Evolutionary conservation across 768 basidiomycete species (phyloP).

Genomic region (Phlegmacium glaucopus): DNA sequence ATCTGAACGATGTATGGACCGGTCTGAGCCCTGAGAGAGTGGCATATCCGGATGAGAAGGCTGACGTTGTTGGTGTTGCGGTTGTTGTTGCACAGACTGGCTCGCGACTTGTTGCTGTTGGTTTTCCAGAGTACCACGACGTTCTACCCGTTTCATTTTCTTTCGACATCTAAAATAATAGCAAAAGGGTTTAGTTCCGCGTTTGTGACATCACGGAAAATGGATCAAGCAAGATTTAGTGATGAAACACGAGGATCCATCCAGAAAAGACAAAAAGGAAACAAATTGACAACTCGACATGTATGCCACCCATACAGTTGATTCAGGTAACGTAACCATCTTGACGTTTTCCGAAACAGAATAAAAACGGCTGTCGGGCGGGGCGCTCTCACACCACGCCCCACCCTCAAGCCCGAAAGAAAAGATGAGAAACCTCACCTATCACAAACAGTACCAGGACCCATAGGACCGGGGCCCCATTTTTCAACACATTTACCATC

Average conservation of each 20-base stretch:
- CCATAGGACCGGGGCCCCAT: constrained; percentile 83
- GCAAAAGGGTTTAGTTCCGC: too few species aligned
- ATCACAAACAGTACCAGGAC: constrained; percentile 83
- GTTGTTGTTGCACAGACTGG: constrained; percentile 19
- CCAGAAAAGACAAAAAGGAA: not conserved
- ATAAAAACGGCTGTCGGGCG: too few species aligned
- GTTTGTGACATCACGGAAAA: too few species aligned
- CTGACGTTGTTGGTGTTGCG: constrained; percentile 13
- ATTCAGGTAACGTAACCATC: too few species aligned
- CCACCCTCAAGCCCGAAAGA: constrained; percentile 2
- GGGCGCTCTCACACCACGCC: not conserved
- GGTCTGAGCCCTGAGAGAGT: constrained; percentile 17
- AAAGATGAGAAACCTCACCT: constrained; percentile 37
- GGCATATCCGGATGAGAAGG: constrained; percentile 13
- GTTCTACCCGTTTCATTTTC: constrained; percentile 83
- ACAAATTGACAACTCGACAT: not conserved
- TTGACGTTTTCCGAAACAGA: too few species aligned
- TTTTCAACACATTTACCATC: constrained; percentile 86
- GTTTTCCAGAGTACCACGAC: constrained; percentile 61
- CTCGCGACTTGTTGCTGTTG: constrained; percentile 24
- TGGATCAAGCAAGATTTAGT: too few species aligned
- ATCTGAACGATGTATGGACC: constrained; percentile 23
- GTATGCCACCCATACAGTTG: too few species aligned
- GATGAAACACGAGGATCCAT: too few species aligned
- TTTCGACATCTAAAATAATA: constrained; percentile 58